Evolutionary conservation across 148 eudicot species (phyloP).

Genomic region (Arbutus unedo): DNA sequence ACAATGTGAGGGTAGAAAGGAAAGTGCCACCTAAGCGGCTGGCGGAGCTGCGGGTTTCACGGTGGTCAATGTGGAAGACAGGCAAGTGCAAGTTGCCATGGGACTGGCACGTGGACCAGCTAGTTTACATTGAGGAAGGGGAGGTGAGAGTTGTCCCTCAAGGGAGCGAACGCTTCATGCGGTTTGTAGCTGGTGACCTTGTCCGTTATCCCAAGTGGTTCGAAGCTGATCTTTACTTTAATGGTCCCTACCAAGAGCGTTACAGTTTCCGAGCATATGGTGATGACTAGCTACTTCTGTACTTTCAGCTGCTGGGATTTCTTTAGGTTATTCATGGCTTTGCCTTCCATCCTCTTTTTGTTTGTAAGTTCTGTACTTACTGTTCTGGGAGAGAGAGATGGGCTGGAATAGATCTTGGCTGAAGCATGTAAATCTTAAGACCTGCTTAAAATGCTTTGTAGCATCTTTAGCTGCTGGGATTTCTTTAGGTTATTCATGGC

Average conservation of each 20-base stretch:
- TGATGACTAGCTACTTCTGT: constrained; percentile 51
- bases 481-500: no score
- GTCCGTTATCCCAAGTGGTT: constrained; percentile 98
- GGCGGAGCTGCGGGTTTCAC: constrained; percentile 63
- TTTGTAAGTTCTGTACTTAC: background rate
- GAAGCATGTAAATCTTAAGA: background rate
- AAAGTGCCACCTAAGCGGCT: constrained; percentile 59
- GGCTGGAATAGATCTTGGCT: background rate
- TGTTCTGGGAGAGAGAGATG: background rate
- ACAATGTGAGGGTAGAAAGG: constrained; percentile 71
- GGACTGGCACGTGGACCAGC: constrained; percentile 98
- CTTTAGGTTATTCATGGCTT: no score
- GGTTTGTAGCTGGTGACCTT: constrained; percentile 86
- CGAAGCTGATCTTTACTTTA: constrained; percentile 93
- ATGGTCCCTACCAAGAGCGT: constrained; percentile 81
- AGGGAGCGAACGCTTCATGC: constrained; percentile 75
- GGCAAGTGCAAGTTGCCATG: constrained; percentile 90
- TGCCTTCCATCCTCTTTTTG: background rate
- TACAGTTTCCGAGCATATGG: constrained; percentile 90
- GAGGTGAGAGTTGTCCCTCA: constrained; percentile 97
- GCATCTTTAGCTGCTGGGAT: no score
- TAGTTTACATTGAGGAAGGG: constrained; percentile 92
- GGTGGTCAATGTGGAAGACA: constrained; percentile 91
- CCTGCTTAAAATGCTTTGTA: constrained; percentile 4
- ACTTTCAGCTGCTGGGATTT: background rate